A percentile compares a stretch with the other conserved stretches of the same genome.
Conservation (phyloP, 768 basidiomycete species). For the Mycena sanguinolenta region DNA sequence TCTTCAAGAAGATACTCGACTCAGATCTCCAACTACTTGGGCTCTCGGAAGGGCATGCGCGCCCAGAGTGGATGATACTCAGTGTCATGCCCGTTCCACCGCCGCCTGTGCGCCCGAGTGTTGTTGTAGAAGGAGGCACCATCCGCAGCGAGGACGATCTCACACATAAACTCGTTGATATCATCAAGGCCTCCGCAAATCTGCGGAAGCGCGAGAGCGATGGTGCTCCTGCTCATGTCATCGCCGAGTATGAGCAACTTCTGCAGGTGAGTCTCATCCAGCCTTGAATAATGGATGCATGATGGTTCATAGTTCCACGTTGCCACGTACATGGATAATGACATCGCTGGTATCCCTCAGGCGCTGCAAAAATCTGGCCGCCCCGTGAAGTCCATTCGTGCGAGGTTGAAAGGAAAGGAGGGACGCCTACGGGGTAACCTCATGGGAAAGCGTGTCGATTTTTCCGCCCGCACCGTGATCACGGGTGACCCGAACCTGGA, state of each 20-base stretch:
- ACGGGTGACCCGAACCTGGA: conserved; percentile 98
- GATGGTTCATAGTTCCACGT: conserved; percentile 84
- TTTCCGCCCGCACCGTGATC: conserved; percentile 98
- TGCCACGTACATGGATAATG: conserved; percentile 99
- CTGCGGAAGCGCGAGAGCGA: conserved; percentile 95
- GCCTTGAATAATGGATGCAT: conserved; percentile 23
- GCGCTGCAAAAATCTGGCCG: conserved; percentile 97
- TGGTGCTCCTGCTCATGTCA: conserved; percentile 95
- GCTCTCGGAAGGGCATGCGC: conserved; percentile 94
- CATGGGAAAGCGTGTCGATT: conserved; percentile 99
- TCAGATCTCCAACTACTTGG: conserved; percentile 54
- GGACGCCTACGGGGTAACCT: conserved; percentile 97
- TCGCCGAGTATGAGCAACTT: conserved; percentile 95
- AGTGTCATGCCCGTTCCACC: conserved; percentile 98
- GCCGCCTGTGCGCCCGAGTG: conserved; percentile 97
- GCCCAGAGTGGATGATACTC: conserved; percentile 99
- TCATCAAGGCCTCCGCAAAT: conserved; percentile 94
- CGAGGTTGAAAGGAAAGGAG: conserved; percentile 98
- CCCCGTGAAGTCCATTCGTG: conserved; percentile 97
- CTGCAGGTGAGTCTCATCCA: conserved; percentile 75
- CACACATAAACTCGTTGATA: conserved; percentile 97
- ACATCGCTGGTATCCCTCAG: conserved; percentile 97
- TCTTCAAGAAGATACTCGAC: conserved; percentile 36
- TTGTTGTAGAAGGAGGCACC: conserved; percentile 95
- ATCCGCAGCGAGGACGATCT: conserved; percentile 98